These are phyloP conservation scores for Sordariomycetes sp. DNA, from an alignment of 2,329 filamentous ascomycete species.

Conservation along the genomic window DNA sequence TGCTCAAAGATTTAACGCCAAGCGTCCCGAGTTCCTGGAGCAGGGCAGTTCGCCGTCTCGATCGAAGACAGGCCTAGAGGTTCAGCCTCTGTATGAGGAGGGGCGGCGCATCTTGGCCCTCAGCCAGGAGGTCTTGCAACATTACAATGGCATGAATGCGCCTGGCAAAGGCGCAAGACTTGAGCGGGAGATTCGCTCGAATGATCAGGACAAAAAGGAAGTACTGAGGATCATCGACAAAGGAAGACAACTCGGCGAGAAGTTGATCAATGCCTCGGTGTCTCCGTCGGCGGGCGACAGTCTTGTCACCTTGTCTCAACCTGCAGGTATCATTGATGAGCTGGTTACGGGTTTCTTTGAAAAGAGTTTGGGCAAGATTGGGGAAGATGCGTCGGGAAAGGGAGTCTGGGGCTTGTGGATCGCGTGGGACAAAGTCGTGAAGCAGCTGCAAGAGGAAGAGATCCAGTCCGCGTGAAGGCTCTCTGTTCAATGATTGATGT, in stretches of 20 bases:
- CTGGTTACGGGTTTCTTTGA: slow-evolving; percentile 6
- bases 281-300: background rate
- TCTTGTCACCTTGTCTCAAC: background rate
- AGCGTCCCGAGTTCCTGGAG: background rate
- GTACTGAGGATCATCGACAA: slow-evolving; percentile 7
- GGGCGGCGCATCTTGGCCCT: background rate
- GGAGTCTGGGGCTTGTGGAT: slow-evolving; percentile 7
- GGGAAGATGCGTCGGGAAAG: slow-evolving; percentile 7
- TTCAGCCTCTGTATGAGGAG: slow-evolving; percentile 1
- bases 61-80: background rate
- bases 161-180: background rate
- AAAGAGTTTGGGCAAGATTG: slow-evolving; percentile 6
- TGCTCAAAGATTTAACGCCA: background rate
- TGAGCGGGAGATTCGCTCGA: background rate
- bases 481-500: background rate
- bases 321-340: background rate
- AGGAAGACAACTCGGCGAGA: slow-evolving; percentile 5
- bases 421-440: slow-evolving; percentile 4
- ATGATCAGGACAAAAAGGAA: slow-evolving; percentile 6
- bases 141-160: slow-evolving; percentile 5
- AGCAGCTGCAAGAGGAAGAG: background rate
- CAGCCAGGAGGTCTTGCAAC: slow-evolving; percentile 1
- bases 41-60: background rate
- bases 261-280: slow-evolving; percentile 6
- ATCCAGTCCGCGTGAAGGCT: slow-evolving; percentile 4